Conservation (phyloP, 2,329 filamentous ascomycete species). For the Diaporthe citri region DNA sequence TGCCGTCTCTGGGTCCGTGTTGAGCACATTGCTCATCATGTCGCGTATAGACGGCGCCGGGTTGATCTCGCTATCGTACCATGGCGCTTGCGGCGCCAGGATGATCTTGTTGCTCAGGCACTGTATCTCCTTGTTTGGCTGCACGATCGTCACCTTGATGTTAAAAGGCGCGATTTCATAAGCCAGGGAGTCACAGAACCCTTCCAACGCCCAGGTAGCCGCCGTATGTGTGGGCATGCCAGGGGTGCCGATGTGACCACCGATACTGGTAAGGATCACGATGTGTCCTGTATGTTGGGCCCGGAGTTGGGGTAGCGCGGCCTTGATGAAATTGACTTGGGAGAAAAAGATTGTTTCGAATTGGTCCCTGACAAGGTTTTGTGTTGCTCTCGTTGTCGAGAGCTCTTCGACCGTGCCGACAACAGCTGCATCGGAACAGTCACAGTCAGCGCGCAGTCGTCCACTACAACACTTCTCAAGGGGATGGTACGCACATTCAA, state of each 20-base stretch:
- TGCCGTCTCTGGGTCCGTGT: constrained; percentile 77
- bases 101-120: constrained; percentile 89
- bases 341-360: constrained; percentile 97
- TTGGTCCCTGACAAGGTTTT: constrained; percentile 87
- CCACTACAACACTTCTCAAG: not conserved
- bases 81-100: constrained; percentile 80
- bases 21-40: constrained; percentile 84
- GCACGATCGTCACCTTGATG: constrained; percentile 94
- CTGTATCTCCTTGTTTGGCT: constrained; percentile 93
- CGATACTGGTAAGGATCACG: constrained; percentile 89
- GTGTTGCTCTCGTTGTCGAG: constrained; percentile 77
- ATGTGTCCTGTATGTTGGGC: constrained; percentile 88
- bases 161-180: constrained; percentile 98
- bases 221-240: constrained; percentile 92
- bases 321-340: constrained; percentile 95
- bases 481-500: constrained; percentile 71
- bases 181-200: constrained; percentile 93
- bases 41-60: constrained; percentile 85
- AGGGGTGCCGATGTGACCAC: constrained; percentile 92
- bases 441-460: constrained; percentile 6
- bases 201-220: constrained; percentile 94
- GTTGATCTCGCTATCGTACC: constrained; percentile 75
- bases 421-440: constrained; percentile 68
- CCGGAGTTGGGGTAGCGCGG: constrained; percentile 83
- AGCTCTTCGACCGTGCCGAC: constrained; percentile 94